Base-by-base conservation (phyloP, 1,139 yeast species). In the Sugiyamaella sp. region DNA sequence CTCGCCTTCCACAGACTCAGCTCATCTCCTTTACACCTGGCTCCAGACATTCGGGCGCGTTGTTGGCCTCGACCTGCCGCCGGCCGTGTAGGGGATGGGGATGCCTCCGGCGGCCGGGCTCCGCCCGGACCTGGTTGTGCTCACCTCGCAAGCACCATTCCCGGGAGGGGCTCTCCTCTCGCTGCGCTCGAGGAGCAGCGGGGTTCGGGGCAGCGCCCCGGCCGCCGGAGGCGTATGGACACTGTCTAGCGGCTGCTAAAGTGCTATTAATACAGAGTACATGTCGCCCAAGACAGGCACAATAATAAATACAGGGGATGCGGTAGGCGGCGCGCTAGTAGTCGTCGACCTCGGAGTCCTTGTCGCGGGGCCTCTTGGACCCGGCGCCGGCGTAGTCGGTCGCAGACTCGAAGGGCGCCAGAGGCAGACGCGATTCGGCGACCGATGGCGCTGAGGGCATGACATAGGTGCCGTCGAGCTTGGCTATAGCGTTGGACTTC, bases 401-500 rank as follows among this genome's bases (percentile, higher is more conserved):
- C 22, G 53, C 51, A n/a, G n/a, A n/a, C 22, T 60, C 60, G 41
- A 54, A 56, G 21, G 63, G 60, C 8, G 60, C 63, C 45, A 54
- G 49, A 1, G 61, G 57, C 33, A 57, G 48, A 50, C 57, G 21
- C 25, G 61, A 54, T 41, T 54, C 54, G 12, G 52, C 46, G 16
- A 55, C 46, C 3, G 57, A 43, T 6, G 58, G 57, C 8, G 59
- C 57, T 0, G 53, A 44, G 24, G 60, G 60, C 53, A 60, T 52
- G 10, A 57, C 41, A 63, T 55, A 67, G 6, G 67, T 61, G 9
- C 74, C 73, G 21, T 69, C 70, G 35, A 69, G 48, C 49, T 63
- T 63, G 5, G 71, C 66, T 22, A 71, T 59, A 1, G 64, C 69
- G 42, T 67, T 55, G 1, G 75, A 68, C 51, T 68, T 66, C 29